Conservation (phyloP, 805 yeast genomes). For the Candida ovalis region DNA sequence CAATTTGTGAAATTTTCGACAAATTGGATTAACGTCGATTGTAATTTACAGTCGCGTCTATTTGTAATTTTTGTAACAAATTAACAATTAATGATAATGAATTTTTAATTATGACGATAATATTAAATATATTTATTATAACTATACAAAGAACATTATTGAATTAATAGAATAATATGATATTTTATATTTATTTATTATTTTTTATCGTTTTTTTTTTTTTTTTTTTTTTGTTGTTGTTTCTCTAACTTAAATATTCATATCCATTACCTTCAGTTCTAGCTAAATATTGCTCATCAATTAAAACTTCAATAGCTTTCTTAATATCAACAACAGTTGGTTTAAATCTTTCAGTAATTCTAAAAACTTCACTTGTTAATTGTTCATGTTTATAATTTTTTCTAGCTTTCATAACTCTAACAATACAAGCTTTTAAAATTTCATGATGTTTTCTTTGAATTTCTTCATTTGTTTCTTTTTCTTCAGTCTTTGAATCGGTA, state of each 20-base stretch:
- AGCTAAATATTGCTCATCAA: constrained; percentile 80
- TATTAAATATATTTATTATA: too few relatives aligned
- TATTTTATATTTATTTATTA: not conserved
- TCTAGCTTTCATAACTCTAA: constrained; percentile 93
- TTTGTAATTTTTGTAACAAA: too few relatives aligned
- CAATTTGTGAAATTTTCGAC: not conserved
- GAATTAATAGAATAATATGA: too few relatives aligned
- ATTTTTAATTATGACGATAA: too few relatives aligned
- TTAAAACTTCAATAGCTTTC: constrained; percentile 76
- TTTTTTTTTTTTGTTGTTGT: too few relatives aligned
- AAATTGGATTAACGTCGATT: not conserved
- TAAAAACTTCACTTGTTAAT: constrained; percentile 81
- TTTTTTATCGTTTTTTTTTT: too few relatives aligned
- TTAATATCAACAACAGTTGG: constrained; percentile 87
- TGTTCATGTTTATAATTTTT: constrained; percentile 74
- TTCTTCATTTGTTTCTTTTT: constrained; percentile 80
- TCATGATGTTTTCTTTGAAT: constrained; percentile 54
- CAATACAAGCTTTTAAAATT: constrained; percentile 88
- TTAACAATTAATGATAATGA: too few relatives aligned
- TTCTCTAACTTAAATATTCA: constrained; percentile 66
- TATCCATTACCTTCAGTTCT: constrained; percentile 64
- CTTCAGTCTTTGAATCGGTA: constrained; percentile 64
- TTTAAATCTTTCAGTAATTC: constrained; percentile 78
- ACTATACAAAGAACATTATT: too few relatives aligned
- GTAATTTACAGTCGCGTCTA: not conserved